phyloP scores from a whole-genome alignment of 768 basidiomycete species.

The Saitozyma sp. region DNA sequence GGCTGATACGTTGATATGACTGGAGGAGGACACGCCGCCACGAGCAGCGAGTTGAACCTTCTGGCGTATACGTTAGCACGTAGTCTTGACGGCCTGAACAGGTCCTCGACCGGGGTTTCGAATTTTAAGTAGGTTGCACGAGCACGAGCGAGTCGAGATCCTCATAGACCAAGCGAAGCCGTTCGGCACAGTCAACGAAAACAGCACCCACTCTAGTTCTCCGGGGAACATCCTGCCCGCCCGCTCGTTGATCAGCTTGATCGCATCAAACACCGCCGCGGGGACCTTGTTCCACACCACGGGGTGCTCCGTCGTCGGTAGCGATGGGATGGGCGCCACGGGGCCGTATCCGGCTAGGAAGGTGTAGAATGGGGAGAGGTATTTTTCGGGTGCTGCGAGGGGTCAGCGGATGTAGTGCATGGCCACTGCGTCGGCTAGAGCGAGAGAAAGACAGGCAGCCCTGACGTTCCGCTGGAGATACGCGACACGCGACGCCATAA shows the following conservation, averaged over 20 bases:
- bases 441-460: no score
- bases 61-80: slow-evolving; percentile 15
- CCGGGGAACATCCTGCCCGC: slow-evolving; percentile 38
- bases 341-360: slow-evolving; percentile 17
- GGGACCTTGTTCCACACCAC: no score
- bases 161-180: no score
- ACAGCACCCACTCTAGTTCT: slow-evolving; percentile 36
- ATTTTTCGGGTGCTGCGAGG: slow-evolving; percentile 28
- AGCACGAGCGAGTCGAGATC: no score
- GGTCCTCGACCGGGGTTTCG: background rate
- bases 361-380: slow-evolving; percentile 41
- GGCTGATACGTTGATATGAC: slow-evolving; percentile 23
- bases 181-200: background rate
- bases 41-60: slow-evolving; percentile 44
- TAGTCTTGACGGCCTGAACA: background rate
- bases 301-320: slow-evolving; percentile 20
- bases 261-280: slow-evolving; percentile 8
- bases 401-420: background rate
- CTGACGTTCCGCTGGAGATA: background rate
- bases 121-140: no score
- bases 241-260: slow-evolving; percentile 41
- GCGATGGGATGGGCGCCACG: slow-evolving; percentile 23
- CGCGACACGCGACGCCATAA: no score
- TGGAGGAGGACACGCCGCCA: slow-evolving; percentile 34
- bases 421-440: background rate